Base-by-base conservation (phyloP, 2,329 filamentous ascomycete genomes). In the Beauveria asiatica region DNA sequence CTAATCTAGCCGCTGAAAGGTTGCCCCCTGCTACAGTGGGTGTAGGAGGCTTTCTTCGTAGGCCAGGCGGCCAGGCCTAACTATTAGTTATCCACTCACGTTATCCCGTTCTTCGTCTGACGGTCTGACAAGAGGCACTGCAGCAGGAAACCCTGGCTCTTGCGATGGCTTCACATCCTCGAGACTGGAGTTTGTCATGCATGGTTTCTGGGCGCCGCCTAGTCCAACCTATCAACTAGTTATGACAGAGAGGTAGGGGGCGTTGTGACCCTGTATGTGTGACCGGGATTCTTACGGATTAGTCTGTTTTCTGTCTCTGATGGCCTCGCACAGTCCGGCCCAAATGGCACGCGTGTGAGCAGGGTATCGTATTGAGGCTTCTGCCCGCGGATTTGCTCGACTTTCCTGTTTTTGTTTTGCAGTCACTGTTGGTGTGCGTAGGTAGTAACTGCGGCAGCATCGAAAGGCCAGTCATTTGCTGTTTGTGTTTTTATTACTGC, bases 81-180 rank as follows among this genome's bases (percentile, higher is more conserved):
- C 2, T 13, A 37, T 37, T 13, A 13, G 4, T 44, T 58, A 27
- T 21, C 56, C 44, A 48, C 54, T 41, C 30, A 39, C 17, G 13
- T 39, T 11, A 25, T 33, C 27, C 44, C 46, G 42, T 39, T 21
- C 37, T 27, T 27, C 45, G 16, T 17, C 45, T 37, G 33, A 23
- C 10, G 33, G 27, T 57, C 33, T 42, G 33, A 41, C 33, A 17
- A 42, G 21, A 30, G 27, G 19, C 19, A 30, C 53, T 19, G 42
- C 19, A 10, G 25, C 54, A 21, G 37, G 21, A 51, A 51, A 51
- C 37, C 10, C 55, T 39, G 55, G 23, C 23, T 33, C 42, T 33
- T 59, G 48, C 46, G 57, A 59, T 59, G 57, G 57, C 57, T 16
- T 59, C 57, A 59, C 57, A 52, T 45, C 39, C 25, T 41, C 37